Percentiles rank a stretch among this genome's conserved stretches.
These are phyloP conservation scores for Agaricus sinodeliciosus DNA, from an alignment of 768 basidiomycete species.

Conservation along the genomic window DNA sequence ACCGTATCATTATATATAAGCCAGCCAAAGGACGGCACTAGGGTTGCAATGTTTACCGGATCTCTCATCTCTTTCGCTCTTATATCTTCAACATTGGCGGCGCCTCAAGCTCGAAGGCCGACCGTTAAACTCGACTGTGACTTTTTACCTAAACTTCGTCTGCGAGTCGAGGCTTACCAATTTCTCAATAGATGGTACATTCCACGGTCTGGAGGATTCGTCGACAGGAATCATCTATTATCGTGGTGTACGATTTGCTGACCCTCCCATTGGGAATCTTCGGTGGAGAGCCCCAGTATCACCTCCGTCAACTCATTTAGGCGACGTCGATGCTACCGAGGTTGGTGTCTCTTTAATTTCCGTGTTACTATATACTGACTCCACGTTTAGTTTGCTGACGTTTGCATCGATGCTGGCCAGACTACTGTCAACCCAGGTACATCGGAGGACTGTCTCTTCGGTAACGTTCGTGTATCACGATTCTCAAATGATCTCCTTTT, in stretches of 20 bases:
- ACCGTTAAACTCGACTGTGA: background rate
- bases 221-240: conserved; percentile 29
- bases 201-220: conserved; percentile 24
- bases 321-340: conserved; percentile 28
- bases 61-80: background rate
- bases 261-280: conserved; percentile 33
- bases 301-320: conserved; percentile 30
- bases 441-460: conserved; percentile 38
- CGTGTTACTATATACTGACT: background rate
- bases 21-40: no score
- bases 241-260: conserved; percentile 35
- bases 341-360: conserved; percentile 13
- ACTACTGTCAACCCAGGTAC: conserved; percentile 21
- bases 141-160: background rate
- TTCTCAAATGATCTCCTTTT: background rate
- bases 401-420: conserved; percentile 28
- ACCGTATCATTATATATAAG: no score
- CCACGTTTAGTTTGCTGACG: conserved; percentile 24
- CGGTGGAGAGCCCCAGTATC: conserved; percentile 34
- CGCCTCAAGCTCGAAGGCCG: background rate
- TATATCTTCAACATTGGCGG: background rate
- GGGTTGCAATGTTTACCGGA: background rate
- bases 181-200: conserved; percentile 27
- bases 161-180: background rate
- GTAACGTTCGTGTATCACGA: conserved; percentile 24